Evolutionary conservation across 192 early-diverging fungal genomes (phyloP).

Genomic region (Mortierella antarctica): DNA sequence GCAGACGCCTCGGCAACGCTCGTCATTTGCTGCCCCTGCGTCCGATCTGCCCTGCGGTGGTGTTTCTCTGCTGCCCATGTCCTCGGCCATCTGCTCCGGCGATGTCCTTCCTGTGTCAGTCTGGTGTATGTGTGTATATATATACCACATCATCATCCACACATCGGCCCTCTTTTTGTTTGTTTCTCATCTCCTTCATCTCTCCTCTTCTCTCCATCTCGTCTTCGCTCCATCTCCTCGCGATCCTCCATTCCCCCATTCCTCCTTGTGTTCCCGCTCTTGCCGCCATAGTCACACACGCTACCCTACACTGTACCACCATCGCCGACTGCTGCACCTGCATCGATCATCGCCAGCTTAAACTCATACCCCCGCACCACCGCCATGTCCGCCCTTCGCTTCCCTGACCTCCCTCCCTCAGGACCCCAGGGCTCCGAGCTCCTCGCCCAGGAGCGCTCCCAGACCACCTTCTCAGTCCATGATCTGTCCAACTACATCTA

Average conservation of each 20-base stretch:
- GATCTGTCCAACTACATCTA: constrained; percentile 77
- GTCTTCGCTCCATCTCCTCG: neutral
- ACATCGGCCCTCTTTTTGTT: too few species aligned
- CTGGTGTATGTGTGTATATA: neutral
- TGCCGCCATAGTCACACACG: neutral
- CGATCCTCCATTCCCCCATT: neutral
- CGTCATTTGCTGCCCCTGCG: constrained; percentile 18
- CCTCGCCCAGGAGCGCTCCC: constrained; percentile 73
- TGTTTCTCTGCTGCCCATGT: too few species aligned
- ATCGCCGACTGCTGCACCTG: neutral
- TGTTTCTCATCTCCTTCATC: neutral
- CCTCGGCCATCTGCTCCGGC: neutral
- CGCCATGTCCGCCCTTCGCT: constrained; percentile 59
- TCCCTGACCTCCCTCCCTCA: constrained; percentile 48
- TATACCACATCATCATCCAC: neutral
- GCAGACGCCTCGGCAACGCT: constrained; percentile 17
- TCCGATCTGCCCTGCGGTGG: neutral
- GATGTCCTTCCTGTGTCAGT: neutral
- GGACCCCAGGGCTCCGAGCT: constrained; percentile 62
- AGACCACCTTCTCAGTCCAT: constrained; percentile 71
- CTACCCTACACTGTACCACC: neutral
- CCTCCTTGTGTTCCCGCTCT: neutral
- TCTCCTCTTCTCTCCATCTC: neutral
- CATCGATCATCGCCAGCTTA: neutral
- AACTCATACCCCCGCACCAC: constrained; percentile 12